Evolutionary conservation across 345 rosid genomes (phyloP).

Genomic region (rapeseed (Brassica napus)): DNA sequence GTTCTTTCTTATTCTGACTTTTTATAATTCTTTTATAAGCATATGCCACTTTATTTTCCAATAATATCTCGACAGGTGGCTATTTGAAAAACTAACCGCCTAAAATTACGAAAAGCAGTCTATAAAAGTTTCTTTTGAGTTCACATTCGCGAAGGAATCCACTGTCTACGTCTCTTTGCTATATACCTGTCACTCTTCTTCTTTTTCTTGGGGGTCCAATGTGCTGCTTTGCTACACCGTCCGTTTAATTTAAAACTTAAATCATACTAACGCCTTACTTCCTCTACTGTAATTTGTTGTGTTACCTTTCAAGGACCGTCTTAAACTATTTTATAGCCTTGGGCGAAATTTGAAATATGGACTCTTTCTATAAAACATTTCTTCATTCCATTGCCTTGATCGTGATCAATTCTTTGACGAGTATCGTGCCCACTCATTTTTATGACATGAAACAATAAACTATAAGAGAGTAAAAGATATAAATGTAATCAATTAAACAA

Average conservation of each 20-base stretch:
- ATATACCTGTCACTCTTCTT: not conserved
- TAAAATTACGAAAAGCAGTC: slow-evolving; percentile 24
- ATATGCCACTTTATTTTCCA: slow-evolving; percentile 33
- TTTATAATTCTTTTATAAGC: slow-evolving; percentile 3
- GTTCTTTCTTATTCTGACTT: not conserved
- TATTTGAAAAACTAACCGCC: not conserved
- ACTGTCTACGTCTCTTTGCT: slow-evolving; percentile 13
- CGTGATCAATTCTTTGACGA: too few species aligned
- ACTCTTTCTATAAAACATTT: too few species aligned
- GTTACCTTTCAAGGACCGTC: not conserved
- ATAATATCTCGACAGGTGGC: slow-evolving; percentile 19
- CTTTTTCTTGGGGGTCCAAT: not conserved
- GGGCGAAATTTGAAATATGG: too few species aligned
- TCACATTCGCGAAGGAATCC: slow-evolving; percentile 24
- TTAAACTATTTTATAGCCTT: too few species aligned
- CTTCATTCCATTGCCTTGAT: too few species aligned
- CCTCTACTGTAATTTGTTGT: not conserved
- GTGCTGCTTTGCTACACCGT: not conserved
- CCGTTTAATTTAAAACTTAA: not conserved
- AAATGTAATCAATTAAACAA: too few species aligned
- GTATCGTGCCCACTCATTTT: too few species aligned
- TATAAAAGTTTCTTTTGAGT: not conserved
- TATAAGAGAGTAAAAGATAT: too few species aligned
- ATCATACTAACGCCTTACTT: not conserved
- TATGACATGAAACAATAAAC: too few species aligned